These are phyloP conservation scores for Cupressus sempervirens DNA, from an alignment of 75 land plant species.

Conservation along the genomic window DNA sequence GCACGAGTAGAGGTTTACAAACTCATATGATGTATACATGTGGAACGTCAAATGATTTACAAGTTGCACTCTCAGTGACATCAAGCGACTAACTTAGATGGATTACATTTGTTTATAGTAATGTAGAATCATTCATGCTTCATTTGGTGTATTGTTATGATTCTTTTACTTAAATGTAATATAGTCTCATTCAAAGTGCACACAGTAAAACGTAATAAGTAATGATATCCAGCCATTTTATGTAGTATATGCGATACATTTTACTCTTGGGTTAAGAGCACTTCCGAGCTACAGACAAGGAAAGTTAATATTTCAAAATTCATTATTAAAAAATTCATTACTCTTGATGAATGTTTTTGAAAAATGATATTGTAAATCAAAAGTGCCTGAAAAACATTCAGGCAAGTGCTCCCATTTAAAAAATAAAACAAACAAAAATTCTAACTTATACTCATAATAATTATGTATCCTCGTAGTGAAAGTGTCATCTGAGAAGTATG, in stretches of 20 bases:
- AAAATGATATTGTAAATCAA: background rate
- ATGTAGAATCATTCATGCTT: background rate
- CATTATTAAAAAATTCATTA: background rate
- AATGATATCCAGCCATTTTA: background rate
- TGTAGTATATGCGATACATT: background rate
- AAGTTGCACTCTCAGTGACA: conserved; percentile 74
- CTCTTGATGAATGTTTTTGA: background rate
- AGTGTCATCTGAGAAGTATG: too few species aligned
- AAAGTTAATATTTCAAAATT: background rate
- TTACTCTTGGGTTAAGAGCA: background rate
- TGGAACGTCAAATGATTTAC: conserved; percentile 91
- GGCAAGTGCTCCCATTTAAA: background rate
- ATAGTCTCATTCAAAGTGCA: background rate
- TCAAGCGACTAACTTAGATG: conserved; percentile 58
- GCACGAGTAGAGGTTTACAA: conserved; percentile 29
- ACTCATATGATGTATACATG: conserved; percentile 83
- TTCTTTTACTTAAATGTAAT: background rate
- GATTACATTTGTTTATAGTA: background rate
- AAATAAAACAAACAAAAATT: background rate
- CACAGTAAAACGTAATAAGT: background rate
- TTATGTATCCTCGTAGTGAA: too few species aligned
- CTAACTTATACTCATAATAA: too few species aligned
- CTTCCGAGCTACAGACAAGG: background rate
- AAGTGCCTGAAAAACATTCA: background rate
- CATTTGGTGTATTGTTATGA: background rate